phyloP scores from a whole-genome alignment of 768 basidiomycete genomes.

The Auricularia sp. region DNA sequence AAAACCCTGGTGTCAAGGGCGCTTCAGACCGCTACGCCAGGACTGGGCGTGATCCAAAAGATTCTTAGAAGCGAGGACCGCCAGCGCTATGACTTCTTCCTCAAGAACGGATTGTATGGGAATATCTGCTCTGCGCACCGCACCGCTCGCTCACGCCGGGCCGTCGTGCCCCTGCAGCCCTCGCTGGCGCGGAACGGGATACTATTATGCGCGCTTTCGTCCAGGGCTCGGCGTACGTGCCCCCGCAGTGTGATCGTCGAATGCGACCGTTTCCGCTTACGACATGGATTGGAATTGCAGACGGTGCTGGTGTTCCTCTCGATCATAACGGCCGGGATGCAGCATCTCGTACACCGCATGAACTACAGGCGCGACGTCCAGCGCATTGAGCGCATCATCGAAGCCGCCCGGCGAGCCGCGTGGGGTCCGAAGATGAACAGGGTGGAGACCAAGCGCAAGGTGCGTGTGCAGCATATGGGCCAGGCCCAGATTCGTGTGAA shows the following conservation, averaged over 20 bases:
- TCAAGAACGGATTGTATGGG: slow-evolving; percentile 76
- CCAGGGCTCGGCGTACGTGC: slow-evolving; percentile 72
- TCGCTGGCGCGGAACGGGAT: slow-evolving; percentile 51
- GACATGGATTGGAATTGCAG: slow-evolving; percentile 26
- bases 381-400: slow-evolving; percentile 52
- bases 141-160: background rate
- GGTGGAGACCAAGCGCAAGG: slow-evolving; percentile 58
- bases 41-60: slow-evolving; percentile 71
- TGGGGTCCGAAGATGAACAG: slow-evolving; percentile 76
- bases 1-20: slow-evolving; percentile 77
- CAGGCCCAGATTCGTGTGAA: background rate
- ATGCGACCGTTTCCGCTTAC: background rate
- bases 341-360: slow-evolving; percentile 69
- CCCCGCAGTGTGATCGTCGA: background rate
- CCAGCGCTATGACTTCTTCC: slow-evolving; percentile 71
- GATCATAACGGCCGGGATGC: slow-evolving; percentile 67
- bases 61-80: slow-evolving; percentile 78
- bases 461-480: slow-evolving; percentile 19
- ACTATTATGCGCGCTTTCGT: slow-evolving; percentile 92
- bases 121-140: background rate
- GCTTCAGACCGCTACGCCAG: slow-evolving; percentile 88
- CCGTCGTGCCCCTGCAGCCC: background rate
- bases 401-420: slow-evolving; percentile 58
- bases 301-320: slow-evolving; percentile 69
- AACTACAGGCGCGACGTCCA: slow-evolving; percentile 66